A percentile compares a stretch with the other conserved stretches of the same genome.
These are phyloP conservation scores for Coemansia sp. DNA, from an alignment of 192 early-diverging fungal species.

Conservation along the genomic window DNA sequence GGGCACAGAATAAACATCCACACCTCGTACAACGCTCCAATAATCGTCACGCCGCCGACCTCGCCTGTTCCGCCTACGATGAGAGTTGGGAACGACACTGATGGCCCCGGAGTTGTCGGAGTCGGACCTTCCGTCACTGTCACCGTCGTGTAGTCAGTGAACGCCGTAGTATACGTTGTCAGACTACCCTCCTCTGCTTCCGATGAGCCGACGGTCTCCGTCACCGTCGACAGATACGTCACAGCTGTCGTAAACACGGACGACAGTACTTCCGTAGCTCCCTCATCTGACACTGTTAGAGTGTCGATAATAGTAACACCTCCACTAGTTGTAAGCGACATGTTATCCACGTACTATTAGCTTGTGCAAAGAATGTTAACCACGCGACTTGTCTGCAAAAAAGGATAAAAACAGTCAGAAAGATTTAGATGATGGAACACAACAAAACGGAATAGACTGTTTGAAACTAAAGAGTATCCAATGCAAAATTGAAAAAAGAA, in stretches of 20 bases:
- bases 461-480: not conserved
- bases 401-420: too few species aligned
- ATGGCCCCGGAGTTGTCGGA: not conserved
- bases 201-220: constrained; percentile 8
- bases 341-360: too few species aligned
- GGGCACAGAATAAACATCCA: constrained; percentile 55
- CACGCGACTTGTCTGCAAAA: too few species aligned
- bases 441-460: too few species aligned
- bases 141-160: constrained; percentile 29
- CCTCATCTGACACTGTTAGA: constrained; percentile 20
- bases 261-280: not conserved
- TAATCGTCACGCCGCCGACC: constrained; percentile 39
- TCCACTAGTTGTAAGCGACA: too few species aligned
- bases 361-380: too few species aligned
- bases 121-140: constrained; percentile 12
- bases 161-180: constrained; percentile 39
- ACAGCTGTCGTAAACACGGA: constrained; percentile 21
- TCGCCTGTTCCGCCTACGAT: constrained; percentile 42
- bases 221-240: constrained; percentile 23
- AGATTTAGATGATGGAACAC: too few species aligned
- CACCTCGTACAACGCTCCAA: constrained; percentile 34
- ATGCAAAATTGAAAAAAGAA: not conserved
- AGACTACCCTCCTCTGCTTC: constrained; percentile 21
- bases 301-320: constrained; percentile 23
- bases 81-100: constrained; percentile 17